Conservation (phyloP, 371 early-diverging fungal species). For the Actinomortierella wolfii region DNA sequence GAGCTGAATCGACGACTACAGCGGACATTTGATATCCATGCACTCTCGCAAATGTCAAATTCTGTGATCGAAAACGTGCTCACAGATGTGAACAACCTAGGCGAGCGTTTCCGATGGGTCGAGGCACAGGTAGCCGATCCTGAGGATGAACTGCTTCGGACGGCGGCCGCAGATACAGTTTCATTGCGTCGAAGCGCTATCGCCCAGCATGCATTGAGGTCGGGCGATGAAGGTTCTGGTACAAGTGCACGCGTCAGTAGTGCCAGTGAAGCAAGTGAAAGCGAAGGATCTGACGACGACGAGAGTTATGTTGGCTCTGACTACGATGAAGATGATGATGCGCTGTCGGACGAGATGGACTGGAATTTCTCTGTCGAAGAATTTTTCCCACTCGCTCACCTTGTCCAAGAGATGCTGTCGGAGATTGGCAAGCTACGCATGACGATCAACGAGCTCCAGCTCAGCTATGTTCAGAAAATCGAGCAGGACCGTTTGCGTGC, state of each 20-base stretch:
- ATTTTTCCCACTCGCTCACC: conserved; percentile 60
- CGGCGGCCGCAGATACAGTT: too few relatives aligned
- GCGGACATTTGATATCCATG: conserved; percentile 72
- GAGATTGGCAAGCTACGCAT: conserved; percentile 67
- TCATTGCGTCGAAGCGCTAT: conserved; percentile 1
- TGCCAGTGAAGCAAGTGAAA: neutral
- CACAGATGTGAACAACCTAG: conserved; percentile 60
- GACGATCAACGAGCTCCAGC: conserved; percentile 72
- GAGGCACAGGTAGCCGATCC: conserved; percentile 45
- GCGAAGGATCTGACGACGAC: conserved; percentile 3
- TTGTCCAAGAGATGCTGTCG: conserved; percentile 64
- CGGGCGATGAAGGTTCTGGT: conserved; percentile 1
- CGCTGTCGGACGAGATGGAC: conserved; percentile 6
- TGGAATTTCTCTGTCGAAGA: conserved; percentile 50
- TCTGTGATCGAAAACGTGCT: conserved; percentile 72
- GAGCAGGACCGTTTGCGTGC: conserved; percentile 55
- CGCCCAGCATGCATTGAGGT: neutral
- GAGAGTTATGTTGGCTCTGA: conserved; percentile 2
- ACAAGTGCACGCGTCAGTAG: neutral
- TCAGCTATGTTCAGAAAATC: conserved; percentile 72
- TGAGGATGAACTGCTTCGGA: conserved; percentile 22
- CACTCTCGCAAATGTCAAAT: conserved; percentile 74
- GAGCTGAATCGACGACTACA: conserved; percentile 62
- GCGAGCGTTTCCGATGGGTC: conserved; percentile 58
- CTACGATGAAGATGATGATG: neutral